A percentile compares a stretch with the other conserved stretches of the same genome.
These are phyloP conservation scores for Cyberlindnera bimundalis DNA, from an alignment of 805 yeast species.

Conservation along the genomic window DNA sequence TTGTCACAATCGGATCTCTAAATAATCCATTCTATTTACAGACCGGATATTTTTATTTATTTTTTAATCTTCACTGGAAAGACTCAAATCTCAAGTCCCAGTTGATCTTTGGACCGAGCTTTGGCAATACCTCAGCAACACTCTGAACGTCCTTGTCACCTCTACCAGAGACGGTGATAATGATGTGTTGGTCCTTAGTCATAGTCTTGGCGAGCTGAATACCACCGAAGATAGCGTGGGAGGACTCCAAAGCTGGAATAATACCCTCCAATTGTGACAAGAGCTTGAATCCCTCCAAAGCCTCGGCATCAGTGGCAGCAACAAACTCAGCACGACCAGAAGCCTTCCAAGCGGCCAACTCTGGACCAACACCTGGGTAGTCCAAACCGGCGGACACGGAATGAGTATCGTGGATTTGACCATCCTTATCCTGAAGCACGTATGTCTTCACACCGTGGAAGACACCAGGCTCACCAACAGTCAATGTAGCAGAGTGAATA, in stretches of 20 bases:
- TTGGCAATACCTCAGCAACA: conserved; percentile 92
- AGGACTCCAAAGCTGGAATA: conserved; percentile 96
- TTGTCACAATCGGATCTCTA: background rate
- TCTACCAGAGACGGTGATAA: conserved; percentile 93
- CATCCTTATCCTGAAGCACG: conserved; percentile 86
- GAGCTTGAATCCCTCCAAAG: conserved; percentile 83
- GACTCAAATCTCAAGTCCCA: conserved; percentile 92
- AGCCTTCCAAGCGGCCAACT: conserved; percentile 91
- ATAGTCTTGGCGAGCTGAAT: conserved; percentile 81
- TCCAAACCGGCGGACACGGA: conserved; percentile 98
- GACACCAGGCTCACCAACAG: conserved; percentile 96
- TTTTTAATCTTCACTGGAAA: conserved; percentile 15
- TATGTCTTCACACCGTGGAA: conserved; percentile 97
- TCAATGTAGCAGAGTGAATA: conserved; percentile 90
- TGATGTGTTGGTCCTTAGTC: conserved; percentile 72
- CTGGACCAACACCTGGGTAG: conserved; percentile 99
- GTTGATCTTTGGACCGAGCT: conserved; percentile 82
- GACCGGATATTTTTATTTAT: background rate
- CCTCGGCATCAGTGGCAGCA: conserved; percentile 95
- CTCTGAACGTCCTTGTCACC: conserved; percentile 99
- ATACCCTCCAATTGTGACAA: conserved; percentile 95
- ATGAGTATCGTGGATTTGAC: conserved; percentile 97
- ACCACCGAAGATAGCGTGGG: conserved; percentile 95
- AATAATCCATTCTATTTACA: too few species aligned
- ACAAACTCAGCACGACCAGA: conserved; percentile 87